Conservation (phyloP, 371 early-diverging fungal species). For the Rhizopus stolonifer region DNA sequence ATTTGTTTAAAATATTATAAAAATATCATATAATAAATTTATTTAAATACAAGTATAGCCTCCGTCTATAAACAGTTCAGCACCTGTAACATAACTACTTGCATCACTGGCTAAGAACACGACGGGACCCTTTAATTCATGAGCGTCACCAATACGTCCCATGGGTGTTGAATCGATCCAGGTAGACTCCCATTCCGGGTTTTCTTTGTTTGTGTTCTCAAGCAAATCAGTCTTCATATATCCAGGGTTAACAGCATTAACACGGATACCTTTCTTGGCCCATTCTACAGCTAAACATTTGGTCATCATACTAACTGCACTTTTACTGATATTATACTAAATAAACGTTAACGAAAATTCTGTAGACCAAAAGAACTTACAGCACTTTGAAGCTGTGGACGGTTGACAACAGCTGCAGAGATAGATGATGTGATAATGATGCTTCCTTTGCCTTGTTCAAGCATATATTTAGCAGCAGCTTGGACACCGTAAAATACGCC, state of each 20-base stretch:
- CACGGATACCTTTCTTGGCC: conserved; percentile 45
- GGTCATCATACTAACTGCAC: conserved; percentile 58
- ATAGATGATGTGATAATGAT: conserved; percentile 47
- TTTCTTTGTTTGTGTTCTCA: conserved; percentile 28
- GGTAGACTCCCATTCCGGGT: conserved; percentile 29
- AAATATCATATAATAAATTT: too few species aligned
- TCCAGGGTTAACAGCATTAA: conserved; percentile 47
- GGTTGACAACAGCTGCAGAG: conserved; percentile 45
- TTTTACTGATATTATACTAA: conserved; percentile 59
- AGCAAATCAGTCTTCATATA: conserved; percentile 51
- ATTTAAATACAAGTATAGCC: conserved; percentile 47
- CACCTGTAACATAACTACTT: conserved; percentile 59
- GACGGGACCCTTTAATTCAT: conserved; percentile 70
- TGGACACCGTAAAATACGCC: conserved; percentile 47
- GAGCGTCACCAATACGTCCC: conserved; percentile 56
- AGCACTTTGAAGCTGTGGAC: conserved; percentile 42
- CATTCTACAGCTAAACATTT: conserved; percentile 48
- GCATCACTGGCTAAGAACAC: conserved; percentile 71
- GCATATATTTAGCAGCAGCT: conserved; percentile 45
- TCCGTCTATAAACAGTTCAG: conserved; percentile 49
- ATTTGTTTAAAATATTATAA: too few species aligned
- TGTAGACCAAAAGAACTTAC: conserved; percentile 25
- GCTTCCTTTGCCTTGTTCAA: conserved; percentile 41
- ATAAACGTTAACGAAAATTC: neutral
- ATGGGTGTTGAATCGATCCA: conserved; percentile 45